Conservation (phyloP, 2,329 filamentous ascomycete species). For the Colletotrichum tropicicola region DNA sequence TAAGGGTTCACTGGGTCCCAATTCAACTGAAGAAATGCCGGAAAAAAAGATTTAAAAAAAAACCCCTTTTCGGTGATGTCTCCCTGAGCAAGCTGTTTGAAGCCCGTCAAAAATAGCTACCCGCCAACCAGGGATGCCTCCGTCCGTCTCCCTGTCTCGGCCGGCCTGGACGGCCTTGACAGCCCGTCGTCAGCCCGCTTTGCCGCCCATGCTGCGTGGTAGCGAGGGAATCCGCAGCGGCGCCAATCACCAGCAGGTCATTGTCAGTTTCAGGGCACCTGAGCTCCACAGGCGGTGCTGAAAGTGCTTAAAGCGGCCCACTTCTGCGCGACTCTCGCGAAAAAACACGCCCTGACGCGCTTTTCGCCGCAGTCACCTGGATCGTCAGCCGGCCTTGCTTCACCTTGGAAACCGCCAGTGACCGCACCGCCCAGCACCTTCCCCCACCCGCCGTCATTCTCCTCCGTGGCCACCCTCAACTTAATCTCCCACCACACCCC, state of each 20-base stretch:
- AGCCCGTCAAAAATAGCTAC: too few relatives aligned
- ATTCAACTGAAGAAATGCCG: too few relatives aligned
- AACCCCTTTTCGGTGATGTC: too few relatives aligned
- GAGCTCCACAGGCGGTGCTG: neutral
- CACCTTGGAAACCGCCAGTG: constrained; percentile 11
- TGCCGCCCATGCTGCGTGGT: too few relatives aligned
- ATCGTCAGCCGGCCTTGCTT: constrained; percentile 19
- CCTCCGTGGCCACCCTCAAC: neutral
- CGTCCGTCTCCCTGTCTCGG: too few relatives aligned
- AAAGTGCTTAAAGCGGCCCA: constrained; percentile 4
- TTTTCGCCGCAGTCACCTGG: neutral
- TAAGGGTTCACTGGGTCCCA: too few relatives aligned
- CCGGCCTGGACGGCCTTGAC: too few relatives aligned
- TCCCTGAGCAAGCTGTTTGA: too few relatives aligned
- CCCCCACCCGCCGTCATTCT: constrained; percentile 1
- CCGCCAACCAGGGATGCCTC: too few relatives aligned
- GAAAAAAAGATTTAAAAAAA: too few relatives aligned
- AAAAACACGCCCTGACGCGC: constrained; percentile 30
- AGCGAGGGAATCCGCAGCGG: neutral
- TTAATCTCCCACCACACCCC: constrained; percentile 12
- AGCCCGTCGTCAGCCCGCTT: too few relatives aligned
- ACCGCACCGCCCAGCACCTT: neutral
- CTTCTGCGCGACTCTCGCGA: constrained; percentile 17
- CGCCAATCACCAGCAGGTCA: constrained; percentile 14
- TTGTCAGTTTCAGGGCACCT: constrained; percentile 21